phyloP scores from a whole-genome alignment of 192 early-diverging fungal genomes.

The Umbelopsis isabellina region DNA sequence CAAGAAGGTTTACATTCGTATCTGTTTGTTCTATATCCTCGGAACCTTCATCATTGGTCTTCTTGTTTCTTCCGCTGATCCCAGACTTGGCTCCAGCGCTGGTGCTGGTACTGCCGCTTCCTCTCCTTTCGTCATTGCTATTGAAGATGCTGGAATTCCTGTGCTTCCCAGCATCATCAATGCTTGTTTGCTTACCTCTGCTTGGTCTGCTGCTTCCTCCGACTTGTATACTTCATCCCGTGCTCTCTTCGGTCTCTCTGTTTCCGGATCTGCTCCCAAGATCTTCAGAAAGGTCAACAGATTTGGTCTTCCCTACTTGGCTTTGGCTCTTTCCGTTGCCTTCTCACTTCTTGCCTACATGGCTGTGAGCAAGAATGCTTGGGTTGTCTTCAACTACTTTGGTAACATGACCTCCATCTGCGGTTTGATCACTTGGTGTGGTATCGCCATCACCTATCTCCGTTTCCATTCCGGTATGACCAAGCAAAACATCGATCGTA shows the following conservation, averaged over 20 bases:
- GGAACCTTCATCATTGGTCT: conserved; percentile 64
- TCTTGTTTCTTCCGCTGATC: conserved; percentile 53
- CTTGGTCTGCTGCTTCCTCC: conserved; percentile 64
- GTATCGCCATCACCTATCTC: conserved; percentile 73
- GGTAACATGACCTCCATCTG: conserved; percentile 65
- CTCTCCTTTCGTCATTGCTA: conserved; percentile 61
- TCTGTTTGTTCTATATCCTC: conserved; percentile 60
- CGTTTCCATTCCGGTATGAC: conserved; percentile 75
- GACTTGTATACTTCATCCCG: conserved; percentile 61
- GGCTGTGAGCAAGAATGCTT: conserved; percentile 23
- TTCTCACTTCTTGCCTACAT: conserved; percentile 36
- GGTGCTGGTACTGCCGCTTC: conserved; percentile 32
- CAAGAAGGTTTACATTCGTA: conserved; percentile 53
- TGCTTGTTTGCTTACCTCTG: conserved; percentile 56
- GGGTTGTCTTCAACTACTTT: conserved; percentile 59
- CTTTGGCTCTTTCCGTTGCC: conserved; percentile 36
- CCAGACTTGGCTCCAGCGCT: conserved; percentile 23
- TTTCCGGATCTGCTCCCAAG: conserved; percentile 54
- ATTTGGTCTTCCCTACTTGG: conserved; percentile 57
- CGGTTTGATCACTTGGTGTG: conserved; percentile 77
- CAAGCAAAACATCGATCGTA: conserved; percentile 58
- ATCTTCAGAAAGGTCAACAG: conserved; percentile 38
- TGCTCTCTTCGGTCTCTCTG: conserved; percentile 56
- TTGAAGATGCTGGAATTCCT: conserved; percentile 45
- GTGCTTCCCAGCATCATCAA: conserved; percentile 57